Evolutionary conservation across 2,329 filamentous ascomycete species (phyloP).

Genomic region (Exophiala aquamarina): DNA sequence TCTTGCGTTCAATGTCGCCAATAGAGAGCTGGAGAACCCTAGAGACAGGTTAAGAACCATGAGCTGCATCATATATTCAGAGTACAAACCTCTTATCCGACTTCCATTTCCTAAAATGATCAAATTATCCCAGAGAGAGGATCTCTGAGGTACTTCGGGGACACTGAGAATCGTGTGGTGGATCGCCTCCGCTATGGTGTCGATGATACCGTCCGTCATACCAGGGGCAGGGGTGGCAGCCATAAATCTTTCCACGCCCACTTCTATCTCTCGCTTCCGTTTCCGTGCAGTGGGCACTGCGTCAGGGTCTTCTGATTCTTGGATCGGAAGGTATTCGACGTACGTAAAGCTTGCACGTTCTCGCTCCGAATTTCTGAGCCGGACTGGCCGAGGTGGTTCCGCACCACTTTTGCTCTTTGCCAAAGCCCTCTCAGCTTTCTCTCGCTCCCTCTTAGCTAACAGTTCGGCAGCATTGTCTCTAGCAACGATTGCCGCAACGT

Average conservation of each 20-base stretch:
- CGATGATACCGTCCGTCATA: constrained; percentile 66
- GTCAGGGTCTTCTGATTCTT: constrained; percentile 49
- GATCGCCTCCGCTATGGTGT: constrained; percentile 79
- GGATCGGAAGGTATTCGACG: constrained; percentile 57
- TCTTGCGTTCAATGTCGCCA: constrained; percentile 74
- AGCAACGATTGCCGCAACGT: constrained; percentile 65
- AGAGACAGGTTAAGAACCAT: constrained; percentile 46
- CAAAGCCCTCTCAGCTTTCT: constrained; percentile 58
- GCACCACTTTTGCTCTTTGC: constrained; percentile 53
- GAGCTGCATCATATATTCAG: neutral
- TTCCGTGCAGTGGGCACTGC: constrained; percentile 55
- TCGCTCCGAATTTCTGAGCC: constrained; percentile 60
- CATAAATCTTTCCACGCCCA: constrained; percentile 63
- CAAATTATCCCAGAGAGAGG: constrained; percentile 86
- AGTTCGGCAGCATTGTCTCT: constrained; percentile 64
- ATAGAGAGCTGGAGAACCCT: constrained; percentile 86
- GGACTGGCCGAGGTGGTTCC: constrained; percentile 48
- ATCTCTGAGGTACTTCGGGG: constrained; percentile 79
- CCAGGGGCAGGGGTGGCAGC: constrained; percentile 46
- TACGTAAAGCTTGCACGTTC: constrained; percentile 61
- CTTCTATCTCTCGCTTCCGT: constrained; percentile 55
- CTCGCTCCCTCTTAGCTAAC: constrained; percentile 62
- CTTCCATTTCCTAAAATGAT: constrained; percentile 89
- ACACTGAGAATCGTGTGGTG: constrained; percentile 81
- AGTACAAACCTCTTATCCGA: constrained; percentile 55